These are phyloP conservation scores for Vicia villosa DNA, from an alignment of 306 rosid species.

Conservation along the genomic window DNA sequence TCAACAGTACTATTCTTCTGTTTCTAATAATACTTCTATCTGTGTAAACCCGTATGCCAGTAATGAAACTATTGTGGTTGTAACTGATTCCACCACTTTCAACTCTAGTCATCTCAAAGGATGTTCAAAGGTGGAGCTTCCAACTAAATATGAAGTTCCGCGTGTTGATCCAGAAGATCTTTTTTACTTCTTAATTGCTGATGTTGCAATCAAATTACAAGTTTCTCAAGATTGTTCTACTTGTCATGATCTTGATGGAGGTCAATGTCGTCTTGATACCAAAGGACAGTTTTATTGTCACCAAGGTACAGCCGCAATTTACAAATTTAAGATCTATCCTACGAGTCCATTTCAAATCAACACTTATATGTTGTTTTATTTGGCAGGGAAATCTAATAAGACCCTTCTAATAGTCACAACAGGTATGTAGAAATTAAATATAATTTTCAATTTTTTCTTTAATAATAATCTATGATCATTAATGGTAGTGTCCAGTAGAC, in stretches of 20 bases:
- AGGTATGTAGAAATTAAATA: conserved; percentile 19
- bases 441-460: neutral
- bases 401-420: conserved; percentile 1
- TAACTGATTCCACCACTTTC: neutral
- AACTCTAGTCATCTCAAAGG: neutral
- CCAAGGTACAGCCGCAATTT: conserved; percentile 18
- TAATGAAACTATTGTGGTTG: neutral
- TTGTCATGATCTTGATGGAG: conserved; percentile 25
- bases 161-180: neutral
- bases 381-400: neutral
- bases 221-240: conserved; percentile 8
- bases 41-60: neutral
- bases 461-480: no score
- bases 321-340: no score
- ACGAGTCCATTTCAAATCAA: neutral
- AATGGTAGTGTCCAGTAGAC: no score
- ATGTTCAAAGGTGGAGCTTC: conserved; percentile 39
- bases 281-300: conserved; percentile 16
- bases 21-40: neutral
- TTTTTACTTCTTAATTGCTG: neutral
- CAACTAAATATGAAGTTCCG: neutral
- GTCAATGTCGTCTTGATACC: conserved; percentile 32
- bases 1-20: neutral
- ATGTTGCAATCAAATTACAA: conserved; percentile 11
- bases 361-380: neutral